phyloP scores from a whole-genome alignment of 108 stramenopile genomes.

The Seminavis robusta region DNA sequence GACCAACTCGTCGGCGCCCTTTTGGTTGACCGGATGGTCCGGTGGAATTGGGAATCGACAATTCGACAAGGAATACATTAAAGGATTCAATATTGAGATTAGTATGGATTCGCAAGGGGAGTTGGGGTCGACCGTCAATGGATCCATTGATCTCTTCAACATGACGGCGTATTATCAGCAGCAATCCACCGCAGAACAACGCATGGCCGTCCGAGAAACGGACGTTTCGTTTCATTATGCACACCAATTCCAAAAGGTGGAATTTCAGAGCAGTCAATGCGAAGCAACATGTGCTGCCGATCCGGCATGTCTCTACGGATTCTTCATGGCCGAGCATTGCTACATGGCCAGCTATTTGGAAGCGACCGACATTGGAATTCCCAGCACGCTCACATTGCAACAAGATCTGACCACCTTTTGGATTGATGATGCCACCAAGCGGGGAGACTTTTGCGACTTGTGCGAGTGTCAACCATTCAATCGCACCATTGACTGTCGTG shows the following conservation, averaged over 20 bases:
- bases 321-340: no score
- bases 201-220: no score
- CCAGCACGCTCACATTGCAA: constrained; percentile 32
- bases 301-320: no score
- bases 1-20: constrained; percentile 1
- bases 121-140: background rate
- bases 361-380: no score
- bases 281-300: no score
- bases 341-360: no score
- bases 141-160: constrained; percentile 6
- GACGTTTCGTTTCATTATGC: no score
- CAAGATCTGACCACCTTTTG: background rate
- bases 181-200: no score
- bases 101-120: constrained; percentile 3
- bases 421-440: constrained; percentile 7
- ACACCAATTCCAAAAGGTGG: no score
- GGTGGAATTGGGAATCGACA: constrained; percentile 12
- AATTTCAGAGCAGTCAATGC: no score
- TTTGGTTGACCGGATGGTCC: constrained; percentile 17
- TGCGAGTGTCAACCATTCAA: constrained; percentile 1
- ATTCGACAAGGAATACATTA: constrained; percentile 10
- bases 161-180: no score
- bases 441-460: constrained; percentile 14
- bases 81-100: constrained; percentile 11
- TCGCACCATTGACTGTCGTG: constrained; percentile 14